Evolutionary conservation across 2,329 filamentous ascomycete species (phyloP).

Genomic region (Coleophoma crateriformis): DNA sequence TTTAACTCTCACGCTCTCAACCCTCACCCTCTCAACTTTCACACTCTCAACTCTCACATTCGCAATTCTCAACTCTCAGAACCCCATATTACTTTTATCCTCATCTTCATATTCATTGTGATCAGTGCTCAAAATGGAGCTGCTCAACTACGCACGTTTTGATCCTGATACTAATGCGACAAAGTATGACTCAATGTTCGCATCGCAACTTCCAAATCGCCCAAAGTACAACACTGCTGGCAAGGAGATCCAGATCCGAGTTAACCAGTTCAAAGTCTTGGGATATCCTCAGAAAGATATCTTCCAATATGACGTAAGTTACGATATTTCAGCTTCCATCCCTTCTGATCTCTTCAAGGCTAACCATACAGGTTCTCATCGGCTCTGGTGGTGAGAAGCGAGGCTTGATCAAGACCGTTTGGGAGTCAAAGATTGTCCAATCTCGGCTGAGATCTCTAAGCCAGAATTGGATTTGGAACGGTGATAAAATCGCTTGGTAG

Average conservation of each 20-base stretch:
- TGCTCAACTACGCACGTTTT: conserved; percentile 20
- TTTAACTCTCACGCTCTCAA: conserved; percentile 1
- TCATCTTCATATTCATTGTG: conserved; percentile 5
- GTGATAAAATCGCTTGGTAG: conserved; percentile 81
- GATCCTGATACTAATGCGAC: conserved; percentile 5
- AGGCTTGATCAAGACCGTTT: conserved; percentile 69
- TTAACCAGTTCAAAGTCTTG: conserved; percentile 73
- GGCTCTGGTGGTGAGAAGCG: conserved; percentile 56
- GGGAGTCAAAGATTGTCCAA: conserved; percentile 60
- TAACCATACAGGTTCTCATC: conserved; percentile 52
- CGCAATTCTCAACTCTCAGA: background rate
- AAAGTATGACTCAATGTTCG: conserved; percentile 14
- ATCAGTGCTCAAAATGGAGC: conserved; percentile 21
- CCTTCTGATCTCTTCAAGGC: conserved; percentile 5
- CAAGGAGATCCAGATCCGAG: conserved; percentile 42
- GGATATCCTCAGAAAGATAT: conserved; percentile 56
- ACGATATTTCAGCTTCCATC: background rate
- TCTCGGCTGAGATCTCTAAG: conserved; percentile 41
- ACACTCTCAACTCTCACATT: background rate
- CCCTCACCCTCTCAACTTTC: background rate
- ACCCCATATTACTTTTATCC: background rate
- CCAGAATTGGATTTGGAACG: conserved; percentile 67
- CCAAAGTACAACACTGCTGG: conserved; percentile 54
- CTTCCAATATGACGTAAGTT: conserved; percentile 79
- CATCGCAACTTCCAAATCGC: conserved; percentile 31